Base-by-base conservation (phyloP, 1,284 basidiomycete species). In the Tilletia indica region DNA sequence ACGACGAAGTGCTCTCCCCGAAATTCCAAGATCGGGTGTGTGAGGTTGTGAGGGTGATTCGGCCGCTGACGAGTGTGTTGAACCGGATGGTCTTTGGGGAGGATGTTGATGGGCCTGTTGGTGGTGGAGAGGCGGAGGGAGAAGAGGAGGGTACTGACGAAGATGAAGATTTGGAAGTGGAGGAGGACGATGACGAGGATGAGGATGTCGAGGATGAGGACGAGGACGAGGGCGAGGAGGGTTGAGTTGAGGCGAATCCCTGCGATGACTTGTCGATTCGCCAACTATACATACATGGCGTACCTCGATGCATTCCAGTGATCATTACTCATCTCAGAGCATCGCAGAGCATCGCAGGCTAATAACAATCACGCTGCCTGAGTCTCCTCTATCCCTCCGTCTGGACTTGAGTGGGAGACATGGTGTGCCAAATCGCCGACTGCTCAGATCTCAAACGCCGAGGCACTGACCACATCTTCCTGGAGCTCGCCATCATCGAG, bases 11-110 rank as follows among this genome's bases (percentile, higher is more conserved):
- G 2, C 58, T 70, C 31, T 47, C 25, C 9, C 34, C 69, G 12
- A 61, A 42, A 4, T 70, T 70, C 31, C 54, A 64, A n/a, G 69
- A 70, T 31, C 61, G 34, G 12, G 36, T 70, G 45, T 45, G 54
- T 38, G 58, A 70, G 58, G 42, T 66, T 45, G 38, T 67, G n/a
- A 5, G 61, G 16, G 39, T 42, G 34, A 70, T 70, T 31, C 34
- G 56, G 21, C 69, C 69, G 61, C 21, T 70, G 12, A 48, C 25
- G 21, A 25, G 21, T 19, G 48, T 68, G 21, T 21, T 68, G 45
- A 68, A 68, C 19, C 45, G 48, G 0, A 68, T 68, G 66, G 66
- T 68, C 1, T 48, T 42, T 68, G 61, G 61, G 36, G 36, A 64
- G 34, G 21, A 48, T 48, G 25, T 51, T 3, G 45, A 48, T 31